Base-by-base conservation (phyloP, 495 filamentous ascomycete species). In the Hypoxylon trugodes region DNA sequence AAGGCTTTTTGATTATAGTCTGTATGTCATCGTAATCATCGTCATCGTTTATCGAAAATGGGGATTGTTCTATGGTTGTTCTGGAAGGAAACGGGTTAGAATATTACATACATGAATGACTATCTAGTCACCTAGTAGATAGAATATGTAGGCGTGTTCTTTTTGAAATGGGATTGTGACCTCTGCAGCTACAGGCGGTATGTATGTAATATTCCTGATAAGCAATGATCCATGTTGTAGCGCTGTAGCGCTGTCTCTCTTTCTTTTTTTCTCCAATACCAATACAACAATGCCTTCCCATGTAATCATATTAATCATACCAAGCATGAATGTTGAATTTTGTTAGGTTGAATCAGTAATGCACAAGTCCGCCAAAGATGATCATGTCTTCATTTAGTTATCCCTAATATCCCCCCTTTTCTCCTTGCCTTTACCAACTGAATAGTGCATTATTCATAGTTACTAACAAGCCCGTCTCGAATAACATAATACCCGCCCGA, bases 181-280 rank as follows among this genome's bases (percentile, higher is more conserved):
- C 46, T 38, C 51, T 63, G 59, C 59, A 63, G 59, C 51, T 57
- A 46, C 59, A 32, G 37, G 59, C 52, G 51, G 60, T 57, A 59
- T 54, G 38, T 45, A 59, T 19, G 54, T 36, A 59, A 51, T 59
- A 19, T 49, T 65, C 47, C 32, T 53, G 33, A 54, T 59, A 54
- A 65, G 61, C 54, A 28, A 35, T 33, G 38, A 59, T 21, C 47
- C 41, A 38, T 6, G 21, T n/a, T n/a, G n/a, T n/a, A n/a, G n/a
- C n/a, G n/a, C n/a, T n/a, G n/a, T n/a, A n/a, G n/a, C n/a, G n/a
- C n/a, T n/a, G n/a, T n/a, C n/a, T n/a, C n/a, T n/a, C n/a, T n/a
- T n/a, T n/a, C n/a, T n/a, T n/a, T n/a, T n/a, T n/a, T n/a, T 8
- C 41, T 42, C 25, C 41, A 65, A 41, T 59, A 54, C 36, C 26